These are phyloP conservation scores for Auxenochlorella pyrenoidosa DNA, from an alignment of 139 green algal genomes.

Conservation along the genomic window DNA sequence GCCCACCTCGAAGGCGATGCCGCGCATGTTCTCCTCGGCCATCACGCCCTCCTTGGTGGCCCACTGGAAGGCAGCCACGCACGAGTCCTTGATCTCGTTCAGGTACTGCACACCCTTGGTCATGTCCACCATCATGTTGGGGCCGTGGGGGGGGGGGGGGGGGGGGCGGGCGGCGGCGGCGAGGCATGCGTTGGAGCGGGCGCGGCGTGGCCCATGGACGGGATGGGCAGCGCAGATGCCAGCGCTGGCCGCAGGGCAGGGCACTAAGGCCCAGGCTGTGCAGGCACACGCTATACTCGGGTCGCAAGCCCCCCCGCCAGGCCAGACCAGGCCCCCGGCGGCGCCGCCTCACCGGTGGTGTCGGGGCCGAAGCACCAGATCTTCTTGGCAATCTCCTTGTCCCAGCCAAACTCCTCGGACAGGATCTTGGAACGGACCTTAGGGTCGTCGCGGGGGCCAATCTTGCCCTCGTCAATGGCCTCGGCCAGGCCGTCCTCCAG, in stretches of 20 bases:
- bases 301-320: no score
- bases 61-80: conserved; percentile 98
- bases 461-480: conserved; percentile 96
- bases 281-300: no score
- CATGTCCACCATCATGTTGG: conserved; percentile 97
- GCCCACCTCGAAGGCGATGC: conserved; percentile 92
- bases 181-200: neutral
- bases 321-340: neutral
- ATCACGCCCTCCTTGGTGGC: conserved; percentile 98
- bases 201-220: no score
- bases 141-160: conserved; percentile 49
- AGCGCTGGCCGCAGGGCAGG: no score
- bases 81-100: conserved; percentile 99
- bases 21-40: conserved; percentile 99
- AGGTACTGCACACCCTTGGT: conserved; percentile 99
- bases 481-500: conserved; percentile 98
- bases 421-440: conserved; percentile 93
- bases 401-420: conserved; percentile 96
- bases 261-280: no score
- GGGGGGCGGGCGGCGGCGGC: neutral
- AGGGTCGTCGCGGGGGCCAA: conserved; percentile 93
- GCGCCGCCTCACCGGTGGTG: conserved; percentile 73
- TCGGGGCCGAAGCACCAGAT: conserved; percentile 99
- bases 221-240: neutral
- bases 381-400: conserved; percentile 99